Evolutionary conservation across 208 protist genomes (phyloP), one percentile per base, ranked within the genome.

Genomic region (Crithidia brevicula): DNA sequence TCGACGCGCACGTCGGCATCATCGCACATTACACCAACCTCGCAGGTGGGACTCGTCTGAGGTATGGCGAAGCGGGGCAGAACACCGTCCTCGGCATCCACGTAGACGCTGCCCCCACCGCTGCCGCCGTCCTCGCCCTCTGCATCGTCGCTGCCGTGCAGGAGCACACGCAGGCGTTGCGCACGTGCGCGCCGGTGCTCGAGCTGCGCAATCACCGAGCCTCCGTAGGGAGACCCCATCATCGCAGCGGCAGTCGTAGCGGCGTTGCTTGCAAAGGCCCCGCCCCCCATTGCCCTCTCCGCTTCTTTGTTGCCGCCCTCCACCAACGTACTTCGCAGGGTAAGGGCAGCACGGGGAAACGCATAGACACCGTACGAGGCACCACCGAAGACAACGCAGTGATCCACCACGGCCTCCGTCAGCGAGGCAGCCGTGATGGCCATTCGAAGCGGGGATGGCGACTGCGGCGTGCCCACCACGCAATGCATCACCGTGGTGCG

Each of bases 11-110:
- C 40, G 71, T 90, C 87, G 4, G 86, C 83, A 65, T 96, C 88
- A 43, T 96, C 90, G 52, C 72, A 67, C 75, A 88, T 92, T 38
- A 93, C 28, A 7, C 68, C 90, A 7, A 89, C 85, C 20, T 86
- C 77, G 54, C 86, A 92, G 11, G 63, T 40, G 4, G 57, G 33
- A 0, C 20, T 31, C 20, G 72, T 51, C 11, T 43, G 45, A 15
- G 85, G 88, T 13, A 83, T 66, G 22, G 62, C 56, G 36, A 89
- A 89, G 46, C 52, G 50, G 0, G 79, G 68, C 50, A 62, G 72
- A 18, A 81, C 49, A 34, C 67, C 63, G n/a, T 72, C 59, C 28
- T 74, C 46, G 13, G 72, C 27, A 13, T 69, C 61, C 9, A 62
- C 45, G 11, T 61, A 45, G 16, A 33, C 56, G 1, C 42, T 54